Percentiles rank a stretch among this genome's conserved stretches.
Conservation (phyloP, 2,329 filamentous ascomycete species). For the Colletotrichum sp. region DNA sequence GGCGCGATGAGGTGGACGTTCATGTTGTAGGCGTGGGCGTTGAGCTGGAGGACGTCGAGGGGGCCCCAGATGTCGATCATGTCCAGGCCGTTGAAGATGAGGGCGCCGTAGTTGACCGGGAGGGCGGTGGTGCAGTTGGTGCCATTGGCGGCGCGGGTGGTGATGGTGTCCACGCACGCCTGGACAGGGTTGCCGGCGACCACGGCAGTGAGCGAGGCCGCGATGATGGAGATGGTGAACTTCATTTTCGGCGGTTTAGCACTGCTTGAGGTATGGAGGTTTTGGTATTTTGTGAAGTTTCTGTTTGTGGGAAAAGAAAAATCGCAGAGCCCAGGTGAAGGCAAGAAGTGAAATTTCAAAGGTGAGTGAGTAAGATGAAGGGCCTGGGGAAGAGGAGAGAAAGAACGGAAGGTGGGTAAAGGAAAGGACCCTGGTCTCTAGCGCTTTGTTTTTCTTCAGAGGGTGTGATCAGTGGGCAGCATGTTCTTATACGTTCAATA, state of each 20-base stretch:
- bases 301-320: not conserved
- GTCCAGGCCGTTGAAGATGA: constrained; percentile 23
- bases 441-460: not conserved
- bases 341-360: not conserved
- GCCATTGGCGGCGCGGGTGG: not conserved
- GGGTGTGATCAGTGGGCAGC: not conserved
- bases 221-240: not conserved
- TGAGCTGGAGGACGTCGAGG: constrained; percentile 24
- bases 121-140: not conserved
- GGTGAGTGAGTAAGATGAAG: not conserved
- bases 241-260: not conserved
- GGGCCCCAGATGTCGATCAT: constrained; percentile 26
- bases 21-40: constrained; percentile 26
- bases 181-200: not conserved
- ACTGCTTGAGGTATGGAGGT: not conserved
- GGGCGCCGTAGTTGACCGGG: constrained; percentile 20
- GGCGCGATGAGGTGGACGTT: constrained; percentile 46
- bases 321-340: not conserved
- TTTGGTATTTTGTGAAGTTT: not conserved
- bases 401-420: not conserved
- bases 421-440: not conserved
- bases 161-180: not conserved
- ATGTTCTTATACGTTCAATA: not conserved
- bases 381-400: not conserved
- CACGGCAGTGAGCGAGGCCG: not conserved